phyloP scores from a whole-genome alignment of 768 basidiomycete species.

The Cubamyces sp. region DNA sequence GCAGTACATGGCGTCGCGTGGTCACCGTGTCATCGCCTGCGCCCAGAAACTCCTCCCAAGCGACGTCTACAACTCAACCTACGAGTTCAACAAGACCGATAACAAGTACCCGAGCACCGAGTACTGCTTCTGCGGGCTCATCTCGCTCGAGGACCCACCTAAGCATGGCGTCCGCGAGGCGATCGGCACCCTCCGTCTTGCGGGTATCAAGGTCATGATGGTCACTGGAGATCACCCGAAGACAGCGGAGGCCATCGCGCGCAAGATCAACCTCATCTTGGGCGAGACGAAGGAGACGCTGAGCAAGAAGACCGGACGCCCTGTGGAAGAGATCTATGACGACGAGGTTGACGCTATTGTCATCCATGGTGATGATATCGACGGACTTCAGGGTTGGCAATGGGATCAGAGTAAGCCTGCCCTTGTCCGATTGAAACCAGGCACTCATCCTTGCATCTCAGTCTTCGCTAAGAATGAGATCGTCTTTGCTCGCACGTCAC shows the following conservation, averaged over 20 bases:
- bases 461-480: constrained; percentile 72
- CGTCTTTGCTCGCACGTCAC: constrained; percentile 73
- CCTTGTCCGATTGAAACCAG: background rate
- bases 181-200: constrained; percentile 69
- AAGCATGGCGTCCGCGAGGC: constrained; percentile 75
- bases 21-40: constrained; percentile 76
- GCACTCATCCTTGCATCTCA: constrained; percentile 29
- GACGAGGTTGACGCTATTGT: constrained; percentile 70
- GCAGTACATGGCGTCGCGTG: constrained; percentile 78
- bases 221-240: constrained; percentile 76
- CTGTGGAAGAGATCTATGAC: constrained; percentile 63
- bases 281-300: constrained; percentile 68
- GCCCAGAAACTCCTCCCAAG: constrained; percentile 60
- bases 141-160: constrained; percentile 72
- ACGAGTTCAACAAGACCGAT: constrained; percentile 59
- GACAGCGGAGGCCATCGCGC: constrained; percentile 73
- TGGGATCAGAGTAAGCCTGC: constrained; percentile 65
- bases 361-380: constrained; percentile 71
- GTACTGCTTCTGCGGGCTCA: constrained; percentile 67
- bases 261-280: constrained; percentile 71
- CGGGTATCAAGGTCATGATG: constrained; percentile 81
- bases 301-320: constrained; percentile 55
- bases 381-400: constrained; percentile 68
- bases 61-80: constrained; percentile 48
- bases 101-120: constrained; percentile 54